Evolutionary conservation across 2,329 filamentous ascomycete species (phyloP), one percentile per base, ranked within the genome.

Genomic region (Fulvia fulva): DNA sequence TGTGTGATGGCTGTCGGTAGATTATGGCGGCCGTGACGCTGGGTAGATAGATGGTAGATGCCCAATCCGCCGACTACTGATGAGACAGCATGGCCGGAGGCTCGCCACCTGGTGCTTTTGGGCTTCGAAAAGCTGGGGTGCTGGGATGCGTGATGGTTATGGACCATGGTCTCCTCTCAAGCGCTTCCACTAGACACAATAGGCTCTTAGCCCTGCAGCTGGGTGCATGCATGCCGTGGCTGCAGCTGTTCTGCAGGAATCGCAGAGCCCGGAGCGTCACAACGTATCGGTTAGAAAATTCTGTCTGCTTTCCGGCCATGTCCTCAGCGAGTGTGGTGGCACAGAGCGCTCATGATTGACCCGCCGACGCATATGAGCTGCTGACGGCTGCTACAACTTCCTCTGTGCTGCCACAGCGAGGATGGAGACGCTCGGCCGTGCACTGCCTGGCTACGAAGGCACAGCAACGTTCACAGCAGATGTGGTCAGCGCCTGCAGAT

Each of bases 41-140:
- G 56, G 52, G 50, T 52, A 53, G 51, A n/a, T n/a, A n/a, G n/a
- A n/a, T n/a, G n/a, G n/a, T n/a, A n/a, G n/a, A n/a, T n/a, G n/a
- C n/a, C n/a, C n/a, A n/a, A n/a, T n/a, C n/a, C n/a, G n/a, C 25
- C 22, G 44, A 47, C 44, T 12, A 19, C 6, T 23, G 46, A 41
- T 56, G 53, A 61, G 53, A 56, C 56, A 51, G 47, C 28, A 53
- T n/a, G n/a, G n/a, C n/a, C n/a, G n/a, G n/a, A n/a, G 52, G 46
- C 50, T 55, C 56, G 57, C 51, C 50, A 41, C 37, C 14, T n/a
- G 28, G 26, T 32, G 43, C 53, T 37, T n/a, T 46, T 56, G 22
- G 51, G 21, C 47, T 41, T 44, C 55, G 43, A 53, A 55, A 52
- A 49, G 47, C 55, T 57, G 51, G 51, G 55, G 50, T 28, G 45